Base-by-base conservation (phyloP, 179 eudicot genomes). In the Nepenthes alata region DNA sequence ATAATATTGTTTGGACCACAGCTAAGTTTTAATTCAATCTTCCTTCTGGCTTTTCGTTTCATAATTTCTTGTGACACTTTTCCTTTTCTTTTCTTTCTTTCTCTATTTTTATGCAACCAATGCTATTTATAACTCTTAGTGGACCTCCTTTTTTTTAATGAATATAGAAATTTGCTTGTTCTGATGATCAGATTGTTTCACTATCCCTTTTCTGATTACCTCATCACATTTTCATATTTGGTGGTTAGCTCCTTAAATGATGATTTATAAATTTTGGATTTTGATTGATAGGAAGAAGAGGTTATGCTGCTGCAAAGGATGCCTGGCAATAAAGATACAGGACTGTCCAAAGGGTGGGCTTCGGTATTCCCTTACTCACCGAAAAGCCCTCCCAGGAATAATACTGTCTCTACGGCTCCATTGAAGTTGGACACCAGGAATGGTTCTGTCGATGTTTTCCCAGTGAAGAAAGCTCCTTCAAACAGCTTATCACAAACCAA, bases 351-450 rank as follows among this genome's bases (percentile, higher is more conserved):
- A 63, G 81, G 72, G 60, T 78, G 71, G 77, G 70, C 57, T 12
- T 57, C 72, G 0, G 47, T 34, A 15, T 60, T 61, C 47, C 63
- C 75, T 58, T 51, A 75, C 35, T 56, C 72, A 15, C 69, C 83
- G 39, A 69, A 63, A 49, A 83, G 83, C 67, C 78, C 89, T 68
- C 67, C 82, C 48, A 84, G 71, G 73, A 76, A 37, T 58, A 76
- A 37, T 58, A 48, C 58, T 35, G 52, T 69, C 36, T 25, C 72
- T 6, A 12, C 57, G 47, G 65, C 65, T 63, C 83, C 63, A 49
- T 67, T 65, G 14, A 78, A 67, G 44, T 52, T 63, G 35, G 78
- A 73, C 37, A 41, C 67, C 45, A 79, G 74, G 56, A 52, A 5
- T 35, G 49, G 6, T 57, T 56, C 71, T 59, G 68, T 57, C 35